phyloP scores from a whole-genome alignment of 768 basidiomycete genomes.

The Boletus speciosus region DNA sequence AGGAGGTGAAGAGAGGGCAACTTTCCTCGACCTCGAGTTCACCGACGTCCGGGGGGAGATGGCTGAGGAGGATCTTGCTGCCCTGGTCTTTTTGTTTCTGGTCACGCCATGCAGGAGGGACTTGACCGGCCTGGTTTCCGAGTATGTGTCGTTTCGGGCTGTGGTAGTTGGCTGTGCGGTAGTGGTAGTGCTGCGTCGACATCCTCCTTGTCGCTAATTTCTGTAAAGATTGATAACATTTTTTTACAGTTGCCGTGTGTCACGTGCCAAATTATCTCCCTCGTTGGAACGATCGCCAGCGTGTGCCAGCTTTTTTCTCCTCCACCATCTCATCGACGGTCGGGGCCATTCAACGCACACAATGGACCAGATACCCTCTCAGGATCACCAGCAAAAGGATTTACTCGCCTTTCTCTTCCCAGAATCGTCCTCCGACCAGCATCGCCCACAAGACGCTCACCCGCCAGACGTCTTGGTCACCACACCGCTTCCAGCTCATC shows the following conservation, averaged over 20 bases:
- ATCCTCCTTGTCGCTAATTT: neutral
- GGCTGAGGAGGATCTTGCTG: constrained; percentile 67
- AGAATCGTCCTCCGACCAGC: constrained; percentile 25
- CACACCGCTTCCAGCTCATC: constrained; percentile 8
- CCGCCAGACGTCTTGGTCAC: constrained; percentile 13
- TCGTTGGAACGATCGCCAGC: neutral
- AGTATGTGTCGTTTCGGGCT: constrained; percentile 53
- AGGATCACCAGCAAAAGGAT: constrained; percentile 36
- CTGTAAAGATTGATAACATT: no score
- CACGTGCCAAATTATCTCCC: constrained; percentile 5
- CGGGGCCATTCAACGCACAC: neutral
- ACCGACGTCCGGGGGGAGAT: constrained; percentile 63
- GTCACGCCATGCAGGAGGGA: constrained; percentile 61
- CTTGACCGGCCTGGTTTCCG: constrained; percentile 53
- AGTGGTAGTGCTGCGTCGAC: no score
- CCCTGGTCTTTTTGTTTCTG: constrained; percentile 40
- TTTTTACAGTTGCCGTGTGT: neutral
- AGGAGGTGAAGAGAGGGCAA: neutral
- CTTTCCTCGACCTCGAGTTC: constrained; percentile 67
- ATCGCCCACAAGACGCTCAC: constrained; percentile 23
- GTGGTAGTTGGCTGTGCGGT: constrained; percentile 47
- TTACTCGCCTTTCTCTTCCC: constrained; percentile 35
- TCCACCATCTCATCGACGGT: constrained; percentile 1
- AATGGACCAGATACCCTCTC: constrained; percentile 25
- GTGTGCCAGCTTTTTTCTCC: neutral